Percentiles rank a stretch among this genome's conserved stretches.
Conservation (phyloP, 2,329 filamentous ascomycete species). For the Colletotrichum euphorbiae region DNA sequence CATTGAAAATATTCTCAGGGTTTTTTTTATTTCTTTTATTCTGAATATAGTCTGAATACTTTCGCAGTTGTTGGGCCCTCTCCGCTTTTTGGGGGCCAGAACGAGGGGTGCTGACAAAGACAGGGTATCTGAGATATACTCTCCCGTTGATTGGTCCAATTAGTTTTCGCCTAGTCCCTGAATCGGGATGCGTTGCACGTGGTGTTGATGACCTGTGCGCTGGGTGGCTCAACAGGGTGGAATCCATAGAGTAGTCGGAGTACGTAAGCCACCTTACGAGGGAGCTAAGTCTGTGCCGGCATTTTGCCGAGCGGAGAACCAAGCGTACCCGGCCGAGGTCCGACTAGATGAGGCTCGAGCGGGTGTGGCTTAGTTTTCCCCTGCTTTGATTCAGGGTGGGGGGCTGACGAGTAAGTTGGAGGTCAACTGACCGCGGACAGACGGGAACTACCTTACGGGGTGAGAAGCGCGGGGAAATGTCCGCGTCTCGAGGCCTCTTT, state of each 20-base stretch:
- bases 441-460: constrained; percentile 1
- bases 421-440: constrained; percentile 10
- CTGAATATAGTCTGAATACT: not conserved
- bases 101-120: not conserved
- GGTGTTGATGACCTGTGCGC: not conserved
- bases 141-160: not conserved
- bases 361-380: constrained; percentile 5
- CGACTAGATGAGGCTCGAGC: constrained; percentile 5
- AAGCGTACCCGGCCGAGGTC: constrained; percentile 14
- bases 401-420: not conserved
- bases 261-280: not conserved
- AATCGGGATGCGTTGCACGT: not conserved
- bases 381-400: not conserved
- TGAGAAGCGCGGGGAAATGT: constrained; percentile 10
- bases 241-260: too few species aligned
- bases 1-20: not conserved
- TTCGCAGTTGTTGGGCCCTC: constrained; percentile 3
- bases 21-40: not conserved
- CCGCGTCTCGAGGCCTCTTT: constrained; percentile 19
- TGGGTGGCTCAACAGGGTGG: not conserved
- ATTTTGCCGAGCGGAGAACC: not conserved
- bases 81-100: constrained; percentile 13
- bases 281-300: constrained; percentile 4
- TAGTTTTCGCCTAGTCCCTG: not conserved
- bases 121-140: not conserved